Percentiles rank a stretch among this genome's conserved stretches.
Conservation (phyloP, 495 filamentous ascomycete species). For the Penicillium maclennaniae region DNA sequence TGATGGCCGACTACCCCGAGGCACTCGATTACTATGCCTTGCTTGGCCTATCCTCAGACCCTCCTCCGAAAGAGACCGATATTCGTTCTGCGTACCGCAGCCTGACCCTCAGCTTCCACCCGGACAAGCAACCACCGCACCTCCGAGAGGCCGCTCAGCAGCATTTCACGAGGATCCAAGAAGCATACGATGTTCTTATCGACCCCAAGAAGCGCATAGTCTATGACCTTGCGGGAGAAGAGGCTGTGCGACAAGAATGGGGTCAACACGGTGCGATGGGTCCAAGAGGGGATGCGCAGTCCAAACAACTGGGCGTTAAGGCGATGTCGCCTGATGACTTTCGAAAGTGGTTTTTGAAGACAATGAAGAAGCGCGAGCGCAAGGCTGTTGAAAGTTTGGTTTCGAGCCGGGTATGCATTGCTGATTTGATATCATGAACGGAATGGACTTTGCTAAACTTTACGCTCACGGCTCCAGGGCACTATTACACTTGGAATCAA, state of each 20-base stretch:
- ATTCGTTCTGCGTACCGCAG: conserved; percentile 51
- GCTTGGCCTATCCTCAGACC: conserved; percentile 44
- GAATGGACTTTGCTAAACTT: not conserved
- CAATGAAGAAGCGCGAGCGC: conserved; percentile 43
- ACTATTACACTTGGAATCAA: conserved; percentile 40
- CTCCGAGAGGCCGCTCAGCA: conserved; percentile 42
- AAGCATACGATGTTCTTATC: conserved; percentile 53
- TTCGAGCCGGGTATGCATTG: conserved; percentile 32
- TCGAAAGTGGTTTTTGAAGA: conserved; percentile 46
- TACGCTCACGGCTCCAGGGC: conserved; percentile 20
- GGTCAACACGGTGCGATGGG: conserved; percentile 32
- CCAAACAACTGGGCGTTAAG: conserved; percentile 38
- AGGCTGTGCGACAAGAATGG: conserved; percentile 46
- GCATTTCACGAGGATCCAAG: conserved; percentile 47
- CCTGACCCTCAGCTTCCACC: conserved; percentile 54
- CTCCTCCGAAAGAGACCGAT: conserved; percentile 44
- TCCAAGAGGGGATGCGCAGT: conserved; percentile 25
- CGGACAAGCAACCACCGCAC: conserved; percentile 53
- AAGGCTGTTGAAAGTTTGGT: conserved; percentile 43
- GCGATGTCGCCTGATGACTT: conserved; percentile 46
- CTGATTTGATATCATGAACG: not conserved
- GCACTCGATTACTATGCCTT: conserved; percentile 49
- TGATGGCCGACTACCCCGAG: conserved; percentile 27
- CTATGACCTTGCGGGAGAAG: conserved; percentile 50
- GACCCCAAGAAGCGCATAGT: conserved; percentile 52